These are phyloP conservation scores for Euptelea pleiosperma DNA, from an alignment of 164 flowering plant genomes.

Conservation along the genomic window DNA sequence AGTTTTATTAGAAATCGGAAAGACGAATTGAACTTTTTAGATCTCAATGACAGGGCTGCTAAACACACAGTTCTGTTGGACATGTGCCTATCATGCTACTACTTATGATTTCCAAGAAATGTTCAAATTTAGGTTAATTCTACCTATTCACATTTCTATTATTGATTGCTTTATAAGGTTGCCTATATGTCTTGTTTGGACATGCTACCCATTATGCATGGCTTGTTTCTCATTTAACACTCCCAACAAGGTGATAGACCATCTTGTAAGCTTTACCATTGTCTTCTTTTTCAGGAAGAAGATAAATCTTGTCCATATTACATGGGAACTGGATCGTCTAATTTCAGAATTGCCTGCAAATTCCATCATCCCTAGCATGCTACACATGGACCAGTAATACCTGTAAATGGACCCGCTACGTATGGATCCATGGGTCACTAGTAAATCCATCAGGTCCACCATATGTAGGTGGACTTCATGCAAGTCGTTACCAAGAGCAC, in stretches of 20 bases:
- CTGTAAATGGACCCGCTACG: constrained; percentile 27
- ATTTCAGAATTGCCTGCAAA: constrained; percentile 78
- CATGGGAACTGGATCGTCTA: constrained; percentile 67
- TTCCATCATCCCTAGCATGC: constrained; percentile 62
- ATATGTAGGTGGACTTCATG: constrained; percentile 26
- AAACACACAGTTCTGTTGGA: too few species aligned
- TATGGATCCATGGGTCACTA: constrained; percentile 27
- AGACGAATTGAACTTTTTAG: too few species aligned
- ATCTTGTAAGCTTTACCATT: constrained; percentile 2
- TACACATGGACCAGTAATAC: constrained; percentile 27
- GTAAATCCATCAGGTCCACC: constrained; percentile 27
- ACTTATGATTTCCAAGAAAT: too few species aligned
- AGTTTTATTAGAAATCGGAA: too few species aligned
- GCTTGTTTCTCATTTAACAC: not conserved
- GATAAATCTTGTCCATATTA: constrained; percentile 59
- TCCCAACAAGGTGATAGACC: constrained; percentile 50
- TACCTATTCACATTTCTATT: not conserved
- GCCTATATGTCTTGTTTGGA: too few species aligned
- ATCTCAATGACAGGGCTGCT: too few species aligned
- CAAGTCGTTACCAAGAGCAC: constrained; percentile 48
- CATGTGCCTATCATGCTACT: too few species aligned
- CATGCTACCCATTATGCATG: not conserved
- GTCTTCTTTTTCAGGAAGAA: constrained; percentile 46
- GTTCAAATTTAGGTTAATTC: too few species aligned
- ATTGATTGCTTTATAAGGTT: constrained; percentile 20